These are phyloP conservation scores for Cryptococcus sp. DNA, from an alignment of 1,284 basidiomycete genomes.

Conservation along the genomic window DNA sequence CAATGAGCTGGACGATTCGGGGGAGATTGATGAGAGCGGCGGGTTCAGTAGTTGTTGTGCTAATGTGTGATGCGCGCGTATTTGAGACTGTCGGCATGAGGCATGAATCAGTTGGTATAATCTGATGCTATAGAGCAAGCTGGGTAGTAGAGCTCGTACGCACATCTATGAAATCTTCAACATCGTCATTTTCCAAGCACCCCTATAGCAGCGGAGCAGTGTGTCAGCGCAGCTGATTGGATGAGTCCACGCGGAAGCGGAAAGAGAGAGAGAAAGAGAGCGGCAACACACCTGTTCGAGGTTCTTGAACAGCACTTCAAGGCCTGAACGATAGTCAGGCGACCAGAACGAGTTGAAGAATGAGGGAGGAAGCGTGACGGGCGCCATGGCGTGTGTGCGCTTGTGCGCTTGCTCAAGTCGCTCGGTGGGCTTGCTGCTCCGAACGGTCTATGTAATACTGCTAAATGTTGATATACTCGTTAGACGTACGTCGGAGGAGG, in stretches of 20 bases:
- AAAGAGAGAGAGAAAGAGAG: not conserved
- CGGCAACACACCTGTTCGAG: conserved; percentile 67
- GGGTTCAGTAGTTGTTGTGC: conserved; percentile 54
- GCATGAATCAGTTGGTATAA: not conserved
- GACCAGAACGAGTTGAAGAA: conserved; percentile 93
- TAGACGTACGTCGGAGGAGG: not conserved
- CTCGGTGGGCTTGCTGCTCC: too few species aligned
- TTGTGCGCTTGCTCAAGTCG: not conserved
- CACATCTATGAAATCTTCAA: conserved; percentile 77
- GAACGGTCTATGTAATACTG: not conserved
- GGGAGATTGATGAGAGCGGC: conserved; percentile 19
- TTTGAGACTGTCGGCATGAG: conserved; percentile 56
- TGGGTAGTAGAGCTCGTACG: conserved; percentile 30
- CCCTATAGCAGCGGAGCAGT: conserved; percentile 21
- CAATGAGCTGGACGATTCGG: conserved; percentile 36
- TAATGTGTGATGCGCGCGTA: conserved; percentile 56
- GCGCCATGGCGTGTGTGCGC: conserved; percentile 62
- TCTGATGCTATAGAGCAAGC: not conserved
- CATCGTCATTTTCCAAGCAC: conserved; percentile 71
- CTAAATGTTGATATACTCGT: not conserved
- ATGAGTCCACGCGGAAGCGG: not conserved
- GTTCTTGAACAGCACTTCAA: conserved; percentile 73
- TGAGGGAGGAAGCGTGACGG: conserved; percentile 75
- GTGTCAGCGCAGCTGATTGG: not conserved
- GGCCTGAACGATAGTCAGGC: conserved; percentile 77